These are phyloP conservation scores for Punctularia strigosozonata DNA, from an alignment of 768 basidiomycete genomes.

Conservation along the genomic window DNA sequence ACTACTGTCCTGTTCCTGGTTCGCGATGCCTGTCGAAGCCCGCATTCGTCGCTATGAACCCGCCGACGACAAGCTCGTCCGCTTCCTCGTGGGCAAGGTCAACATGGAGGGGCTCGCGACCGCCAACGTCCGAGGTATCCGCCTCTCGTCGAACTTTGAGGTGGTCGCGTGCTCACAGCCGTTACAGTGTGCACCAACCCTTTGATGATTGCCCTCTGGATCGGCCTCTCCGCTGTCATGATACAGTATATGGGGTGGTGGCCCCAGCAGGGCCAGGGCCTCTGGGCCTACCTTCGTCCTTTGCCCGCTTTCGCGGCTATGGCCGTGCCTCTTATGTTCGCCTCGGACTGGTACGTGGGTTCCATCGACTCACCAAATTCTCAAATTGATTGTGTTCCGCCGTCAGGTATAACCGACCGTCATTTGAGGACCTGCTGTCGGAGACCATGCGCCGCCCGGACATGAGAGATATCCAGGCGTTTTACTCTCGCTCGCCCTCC, in stretches of 20 bases:
- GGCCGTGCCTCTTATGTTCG: conserved; percentile 52
- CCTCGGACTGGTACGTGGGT: conserved; percentile 52
- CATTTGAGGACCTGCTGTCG: conserved; percentile 45
- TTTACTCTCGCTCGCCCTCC: conserved; percentile 49
- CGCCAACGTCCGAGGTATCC: conserved; percentile 53
- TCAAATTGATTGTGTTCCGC: neutral
- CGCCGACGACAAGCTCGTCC: conserved; percentile 42
- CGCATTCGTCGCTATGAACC: conserved; percentile 40
- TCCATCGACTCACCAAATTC: neutral
- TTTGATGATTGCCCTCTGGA: conserved; percentile 48
- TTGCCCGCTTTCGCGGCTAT: conserved; percentile 57
- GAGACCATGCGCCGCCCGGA: conserved; percentile 44
- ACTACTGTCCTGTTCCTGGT: too few species aligned
- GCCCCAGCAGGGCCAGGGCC: conserved; percentile 34
- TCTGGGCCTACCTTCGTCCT: conserved; percentile 40
- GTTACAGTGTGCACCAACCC: conserved; percentile 45
- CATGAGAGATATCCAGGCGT: conserved; percentile 33
- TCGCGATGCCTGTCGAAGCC: too few species aligned
- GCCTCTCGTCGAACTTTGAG: too few species aligned
- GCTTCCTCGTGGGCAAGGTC: conserved; percentile 52
- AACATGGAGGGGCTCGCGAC: conserved; percentile 55
- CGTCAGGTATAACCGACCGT: conserved; percentile 56
- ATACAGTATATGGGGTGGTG: conserved; percentile 55
- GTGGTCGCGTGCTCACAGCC: too few species aligned
- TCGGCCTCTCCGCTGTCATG: conserved; percentile 44